Evolutionary conservation across 2,329 filamentous ascomycete genomes (phyloP).

Genomic region (Clathrospora elynae): DNA sequence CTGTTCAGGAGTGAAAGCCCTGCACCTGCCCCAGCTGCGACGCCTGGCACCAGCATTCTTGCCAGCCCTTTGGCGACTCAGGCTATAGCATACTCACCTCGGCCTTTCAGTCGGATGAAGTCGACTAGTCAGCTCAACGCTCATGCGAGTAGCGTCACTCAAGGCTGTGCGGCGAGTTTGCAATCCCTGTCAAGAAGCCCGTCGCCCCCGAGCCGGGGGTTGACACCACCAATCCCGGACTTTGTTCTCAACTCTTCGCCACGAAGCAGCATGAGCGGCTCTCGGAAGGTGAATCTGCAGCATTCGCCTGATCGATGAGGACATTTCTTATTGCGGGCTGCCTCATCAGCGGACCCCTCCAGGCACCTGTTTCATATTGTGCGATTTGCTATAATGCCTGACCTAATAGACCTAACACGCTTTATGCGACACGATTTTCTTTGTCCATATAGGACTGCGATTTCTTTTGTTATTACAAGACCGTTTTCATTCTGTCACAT

Average conservation of each 20-base stretch:
- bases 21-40: conserved; percentile 65
- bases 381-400: too few relatives aligned
- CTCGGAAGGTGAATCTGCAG: conserved; percentile 38
- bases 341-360: too few relatives aligned
- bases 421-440: conserved; percentile 16
- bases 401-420: conserved; percentile 2
- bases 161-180: conserved; percentile 28
- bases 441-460: conserved; percentile 2
- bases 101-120: conserved; percentile 46
- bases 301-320: conserved; percentile 29
- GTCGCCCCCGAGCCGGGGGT: conserved; percentile 45
- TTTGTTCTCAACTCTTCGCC: conserved; percentile 51
- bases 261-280: conserved; percentile 44
- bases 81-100: conserved; percentile 55
- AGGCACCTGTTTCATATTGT: too few relatives aligned
- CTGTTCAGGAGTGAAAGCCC: conserved; percentile 76
- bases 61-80: conserved; percentile 72
- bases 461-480: conserved; percentile 1
- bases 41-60: conserved; percentile 71
- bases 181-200: conserved; percentile 35
- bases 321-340: too few relatives aligned
- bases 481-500: conserved; percentile 5
- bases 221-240: conserved; percentile 52
- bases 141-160: conserved; percentile 31
- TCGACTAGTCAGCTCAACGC: conserved; percentile 36